These are phyloP conservation scores for Atkinsonella hypoxylon DNA, from an alignment of 2,329 filamentous ascomycete species.

Conservation along the genomic window DNA sequence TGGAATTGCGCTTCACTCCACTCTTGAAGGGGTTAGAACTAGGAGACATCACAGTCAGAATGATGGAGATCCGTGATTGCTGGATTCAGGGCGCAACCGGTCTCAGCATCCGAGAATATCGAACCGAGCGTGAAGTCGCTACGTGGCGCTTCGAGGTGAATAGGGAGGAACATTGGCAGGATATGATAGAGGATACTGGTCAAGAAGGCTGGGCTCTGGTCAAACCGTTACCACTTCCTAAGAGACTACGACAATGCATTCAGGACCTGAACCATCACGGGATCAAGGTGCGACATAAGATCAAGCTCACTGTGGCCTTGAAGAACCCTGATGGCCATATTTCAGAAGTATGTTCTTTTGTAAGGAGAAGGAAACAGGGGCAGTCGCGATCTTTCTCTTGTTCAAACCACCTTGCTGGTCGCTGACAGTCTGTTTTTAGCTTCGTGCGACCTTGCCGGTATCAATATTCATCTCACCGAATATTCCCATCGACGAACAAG, in stretches of 20 bases:
- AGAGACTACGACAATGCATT: constrained; percentile 68
- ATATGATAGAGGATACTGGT: constrained; percentile 55
- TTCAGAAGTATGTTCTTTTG: constrained; percentile 54
- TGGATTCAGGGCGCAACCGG: constrained; percentile 35
- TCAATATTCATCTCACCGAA: constrained; percentile 95
- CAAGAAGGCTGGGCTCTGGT: constrained; percentile 54
- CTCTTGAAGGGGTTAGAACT: constrained; percentile 80
- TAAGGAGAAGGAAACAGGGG: neutral
- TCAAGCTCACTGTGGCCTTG: constrained; percentile 81
- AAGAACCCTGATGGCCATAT: constrained; percentile 92
- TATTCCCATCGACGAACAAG: constrained; percentile 76
- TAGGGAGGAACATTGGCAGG: constrained; percentile 53
- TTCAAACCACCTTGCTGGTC: neutral
- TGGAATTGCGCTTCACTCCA: constrained; percentile 80
- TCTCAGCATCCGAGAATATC: constrained; percentile 43
- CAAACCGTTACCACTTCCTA: constrained; percentile 60
- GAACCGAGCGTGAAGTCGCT: constrained; percentile 51
- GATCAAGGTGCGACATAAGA: constrained; percentile 86
- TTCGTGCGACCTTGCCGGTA: constrained; percentile 80
- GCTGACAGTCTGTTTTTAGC: constrained; percentile 27
- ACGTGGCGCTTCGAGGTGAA: constrained; percentile 44
- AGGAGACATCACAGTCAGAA: constrained; percentile 66
- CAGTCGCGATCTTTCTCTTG: neutral
- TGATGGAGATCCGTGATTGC: constrained; percentile 69
- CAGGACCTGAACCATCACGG: constrained; percentile 83